Percentiles rank a stretch among this genome's conserved stretches.
Evolutionary conservation across 2,329 filamentous ascomycete species (phyloP).

Genomic region (Dactylellina haptotyla): DNA sequence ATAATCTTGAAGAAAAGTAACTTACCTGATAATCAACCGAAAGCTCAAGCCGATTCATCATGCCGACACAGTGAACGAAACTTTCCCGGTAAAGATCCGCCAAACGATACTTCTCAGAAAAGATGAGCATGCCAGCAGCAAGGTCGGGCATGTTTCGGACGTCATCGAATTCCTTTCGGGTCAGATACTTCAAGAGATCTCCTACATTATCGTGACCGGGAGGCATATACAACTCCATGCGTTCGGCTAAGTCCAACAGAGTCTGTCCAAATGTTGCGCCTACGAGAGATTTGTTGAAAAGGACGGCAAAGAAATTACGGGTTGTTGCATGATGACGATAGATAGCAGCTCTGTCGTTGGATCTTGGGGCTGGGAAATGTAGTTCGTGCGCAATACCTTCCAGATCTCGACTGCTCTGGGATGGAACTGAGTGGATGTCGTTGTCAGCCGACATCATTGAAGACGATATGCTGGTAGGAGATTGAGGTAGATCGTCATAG

Average conservation of each 20-base stretch:
- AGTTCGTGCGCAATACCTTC: conserved; percentile 72
- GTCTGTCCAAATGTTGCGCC: conserved; percentile 73
- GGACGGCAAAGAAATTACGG: conserved; percentile 74
- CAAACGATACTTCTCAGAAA: conserved; percentile 73
- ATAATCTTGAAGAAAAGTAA: neutral
- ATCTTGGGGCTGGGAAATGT: conserved; percentile 70
- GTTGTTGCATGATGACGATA: conserved; percentile 72
- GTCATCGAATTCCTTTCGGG: conserved; percentile 71
- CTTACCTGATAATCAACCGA: conserved; percentile 67
- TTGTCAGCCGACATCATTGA: conserved; percentile 47
- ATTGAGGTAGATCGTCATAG: conserved; percentile 51
- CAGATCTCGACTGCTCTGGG: conserved; percentile 61
- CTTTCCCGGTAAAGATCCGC: conserved; percentile 74
- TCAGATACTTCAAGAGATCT: conserved; percentile 72
- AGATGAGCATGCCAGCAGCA: conserved; percentile 72
- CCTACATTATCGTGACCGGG: conserved; percentile 64
- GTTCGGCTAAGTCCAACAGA: conserved; percentile 70
- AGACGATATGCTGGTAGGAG: conserved; percentile 42
- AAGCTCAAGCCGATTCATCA: conserved; percentile 68
- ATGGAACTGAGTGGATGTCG: conserved; percentile 24
- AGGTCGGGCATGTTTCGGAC: conserved; percentile 70
- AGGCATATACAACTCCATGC: conserved; percentile 70
- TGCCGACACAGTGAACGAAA: conserved; percentile 74
- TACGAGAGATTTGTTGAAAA: conserved; percentile 73
- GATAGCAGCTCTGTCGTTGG: conserved; percentile 65